Conservation (phyloP, 164 flowering plant genomes). For the Chimonanthus praecox region DNA sequence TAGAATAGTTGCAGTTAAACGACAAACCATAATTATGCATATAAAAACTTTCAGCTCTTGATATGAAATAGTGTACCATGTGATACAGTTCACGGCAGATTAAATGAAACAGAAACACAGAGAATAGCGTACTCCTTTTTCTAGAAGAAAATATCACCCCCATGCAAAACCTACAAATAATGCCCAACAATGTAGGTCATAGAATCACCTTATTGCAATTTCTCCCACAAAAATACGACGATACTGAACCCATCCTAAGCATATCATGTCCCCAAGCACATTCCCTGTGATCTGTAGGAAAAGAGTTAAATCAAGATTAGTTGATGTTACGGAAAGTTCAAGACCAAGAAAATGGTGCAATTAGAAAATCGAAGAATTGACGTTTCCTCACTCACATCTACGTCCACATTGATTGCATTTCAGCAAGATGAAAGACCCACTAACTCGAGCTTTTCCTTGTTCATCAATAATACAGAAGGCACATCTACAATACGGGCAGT, state of each 20-base stretch:
- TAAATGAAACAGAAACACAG: too few relatives aligned
- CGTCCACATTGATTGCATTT: constrained; percentile 20
- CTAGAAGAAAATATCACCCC: too few relatives aligned
- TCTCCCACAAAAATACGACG: constrained; percentile 17
- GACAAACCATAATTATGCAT: too few relatives aligned
- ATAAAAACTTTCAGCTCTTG: too few relatives aligned
- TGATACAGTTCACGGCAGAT: too few relatives aligned
- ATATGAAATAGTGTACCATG: too few relatives aligned
- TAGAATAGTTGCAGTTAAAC: too few relatives aligned
- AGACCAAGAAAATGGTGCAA: background rate
- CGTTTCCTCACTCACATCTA: constrained; percentile 22
- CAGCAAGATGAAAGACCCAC: constrained; percentile 1
- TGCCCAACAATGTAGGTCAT: too few relatives aligned
- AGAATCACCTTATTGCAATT: constrained; percentile 18
- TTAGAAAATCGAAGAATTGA: background rate
- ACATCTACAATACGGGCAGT: constrained; percentile 24
- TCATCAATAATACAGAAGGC: constrained; percentile 17
- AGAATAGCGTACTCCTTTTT: too few relatives aligned
- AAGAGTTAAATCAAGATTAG: background rate
- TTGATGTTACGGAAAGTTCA: background rate
- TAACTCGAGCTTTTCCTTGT: constrained; percentile 1
- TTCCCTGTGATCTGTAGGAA: constrained; percentile 19
- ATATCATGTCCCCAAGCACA: constrained; percentile 10
- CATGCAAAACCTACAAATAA: too few relatives aligned
- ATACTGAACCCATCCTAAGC: background rate